phyloP scores from a whole-genome alignment of 1,284 basidiomycete genomes.

The Athelia sp. region DNA sequence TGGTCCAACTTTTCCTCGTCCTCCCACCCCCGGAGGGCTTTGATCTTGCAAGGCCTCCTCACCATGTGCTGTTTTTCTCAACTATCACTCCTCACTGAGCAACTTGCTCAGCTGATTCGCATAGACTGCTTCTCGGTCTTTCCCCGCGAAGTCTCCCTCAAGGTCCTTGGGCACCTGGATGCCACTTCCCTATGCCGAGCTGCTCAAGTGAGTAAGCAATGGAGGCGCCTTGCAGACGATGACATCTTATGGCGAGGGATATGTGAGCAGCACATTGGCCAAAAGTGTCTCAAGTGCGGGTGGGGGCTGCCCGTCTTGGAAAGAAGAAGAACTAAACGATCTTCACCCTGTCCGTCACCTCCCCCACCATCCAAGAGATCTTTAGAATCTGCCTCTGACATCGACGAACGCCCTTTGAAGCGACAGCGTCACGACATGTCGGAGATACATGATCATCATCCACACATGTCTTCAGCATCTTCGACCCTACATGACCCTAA shows the following conservation, averaged over 20 bases:
- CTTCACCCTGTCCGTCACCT: constrained; percentile 32
- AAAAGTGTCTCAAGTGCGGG: constrained; percentile 96
- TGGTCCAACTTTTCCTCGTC: constrained; percentile 98
- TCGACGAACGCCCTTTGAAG: constrained; percentile 37
- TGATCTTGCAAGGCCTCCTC: constrained; percentile 94
- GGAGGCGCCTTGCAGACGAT: constrained; percentile 92
- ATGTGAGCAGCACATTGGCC: constrained; percentile 98
- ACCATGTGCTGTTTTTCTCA: constrained; percentile 99
- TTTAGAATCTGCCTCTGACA: constrained; percentile 22
- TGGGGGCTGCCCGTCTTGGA: constrained; percentile 96
- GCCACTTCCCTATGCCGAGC: constrained; percentile 94
- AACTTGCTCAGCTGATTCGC: constrained; percentile 87
- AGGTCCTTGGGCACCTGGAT: constrained; percentile 89
- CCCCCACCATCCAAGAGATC: constrained; percentile 33
- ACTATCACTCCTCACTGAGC: constrained; percentile 93
- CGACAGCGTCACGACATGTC: constrained; percentile 38
- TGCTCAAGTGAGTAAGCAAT: constrained; percentile 86
- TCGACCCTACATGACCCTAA: constrained; percentile 2
- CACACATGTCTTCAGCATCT: neutral
- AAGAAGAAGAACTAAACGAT: constrained; percentile 48
- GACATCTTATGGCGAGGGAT: constrained; percentile 95
- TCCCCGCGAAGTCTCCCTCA: constrained; percentile 88
- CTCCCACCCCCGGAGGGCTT: constrained; percentile 82
- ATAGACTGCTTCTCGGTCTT: constrained; percentile 93
- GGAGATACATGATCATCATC: neutral